Conservation (phyloP, 1,139 yeast species). For the Pichia terricola region DNA sequence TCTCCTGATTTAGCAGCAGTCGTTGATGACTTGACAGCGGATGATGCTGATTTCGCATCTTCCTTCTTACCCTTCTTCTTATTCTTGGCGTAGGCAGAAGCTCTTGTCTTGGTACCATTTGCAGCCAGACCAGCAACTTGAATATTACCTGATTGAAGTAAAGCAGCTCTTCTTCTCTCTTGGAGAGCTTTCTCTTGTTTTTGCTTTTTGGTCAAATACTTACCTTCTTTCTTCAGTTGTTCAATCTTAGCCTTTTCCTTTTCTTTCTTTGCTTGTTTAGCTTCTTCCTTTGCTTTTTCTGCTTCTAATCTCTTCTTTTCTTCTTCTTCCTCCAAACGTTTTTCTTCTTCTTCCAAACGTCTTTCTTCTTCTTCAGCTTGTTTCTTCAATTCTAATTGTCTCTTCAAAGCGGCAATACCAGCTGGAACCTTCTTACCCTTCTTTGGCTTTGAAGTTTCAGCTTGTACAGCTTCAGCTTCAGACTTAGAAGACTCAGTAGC, state of each 20-base stretch:
- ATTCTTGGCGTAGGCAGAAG: conserved; percentile 68
- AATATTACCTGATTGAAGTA: conserved; percentile 67
- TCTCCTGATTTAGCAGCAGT: conserved; percentile 14
- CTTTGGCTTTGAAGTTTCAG: conserved; percentile 11
- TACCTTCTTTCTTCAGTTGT: conserved; percentile 88
- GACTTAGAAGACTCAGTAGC: conserved; percentile 35
- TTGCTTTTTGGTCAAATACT: conserved; percentile 81
- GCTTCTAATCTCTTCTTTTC: conserved; percentile 39
- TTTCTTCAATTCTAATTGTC: conserved; percentile 79
- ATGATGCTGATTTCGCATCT: not conserved
- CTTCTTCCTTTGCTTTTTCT: conserved; percentile 58
- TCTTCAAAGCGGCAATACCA: conserved; percentile 70
- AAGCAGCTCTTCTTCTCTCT: conserved; percentile 84
- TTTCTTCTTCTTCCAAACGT: conserved; percentile 53
- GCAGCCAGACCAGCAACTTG: conserved; percentile 59
- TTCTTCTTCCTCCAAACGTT: conserved; percentile 54
- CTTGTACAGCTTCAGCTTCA: conserved; percentile 37
- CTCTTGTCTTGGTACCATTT: conserved; percentile 47
- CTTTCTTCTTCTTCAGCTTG: conserved; percentile 69
- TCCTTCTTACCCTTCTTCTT: conserved; percentile 35
- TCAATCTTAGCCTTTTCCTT: conserved; percentile 74
- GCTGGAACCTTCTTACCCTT: conserved; percentile 63
- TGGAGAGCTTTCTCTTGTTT: conserved; percentile 81
- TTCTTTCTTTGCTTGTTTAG: conserved; percentile 65
- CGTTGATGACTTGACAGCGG: not conserved